Conservation (phyloP, 495 filamentous ascomycete genomes). For the Hyaloscypha variabilis region DNA sequence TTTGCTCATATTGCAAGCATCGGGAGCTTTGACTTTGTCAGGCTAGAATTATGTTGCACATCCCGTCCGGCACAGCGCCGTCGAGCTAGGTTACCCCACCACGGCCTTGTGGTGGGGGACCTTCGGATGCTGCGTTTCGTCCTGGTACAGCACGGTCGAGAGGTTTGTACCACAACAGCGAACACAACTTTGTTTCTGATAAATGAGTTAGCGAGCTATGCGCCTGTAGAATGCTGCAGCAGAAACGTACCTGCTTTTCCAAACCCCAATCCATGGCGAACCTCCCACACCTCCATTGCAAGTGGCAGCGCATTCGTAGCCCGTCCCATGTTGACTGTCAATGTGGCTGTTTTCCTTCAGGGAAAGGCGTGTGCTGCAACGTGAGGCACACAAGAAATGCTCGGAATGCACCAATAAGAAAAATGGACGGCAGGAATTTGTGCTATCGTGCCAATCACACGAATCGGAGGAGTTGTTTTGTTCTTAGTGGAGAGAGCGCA, state of each 20-base stretch:
- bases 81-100: too few species aligned
- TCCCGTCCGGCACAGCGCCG: slow-evolving; percentile 24
- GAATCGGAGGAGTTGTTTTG: background rate
- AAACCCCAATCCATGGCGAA: background rate
- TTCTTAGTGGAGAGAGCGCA: too few species aligned
- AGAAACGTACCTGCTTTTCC: slow-evolving; percentile 25
- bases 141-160: background rate
- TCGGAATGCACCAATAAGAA: background rate
- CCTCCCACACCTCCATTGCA: slow-evolving; percentile 4
- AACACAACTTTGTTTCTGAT: background rate
- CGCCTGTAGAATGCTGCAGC: slow-evolving; percentile 7
- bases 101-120: slow-evolving; percentile 29
- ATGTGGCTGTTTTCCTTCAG: slow-evolving; percentile 6
- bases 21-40: too few species aligned
- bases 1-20: slow-evolving; percentile 12
- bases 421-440: background rate
- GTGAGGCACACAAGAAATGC: background rate
- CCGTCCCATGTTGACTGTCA: slow-evolving; percentile 14
- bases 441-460: background rate
- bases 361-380: background rate
- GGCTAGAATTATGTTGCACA: too few species aligned
- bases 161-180: background rate
- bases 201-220: background rate
- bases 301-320: background rate
- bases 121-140: background rate